Percentiles rank a stretch among this genome's conserved stretches.
phyloP scores from a whole-genome alignment of 495 filamentous ascomycete species.

The Pseudevernia furfuracea region DNA sequence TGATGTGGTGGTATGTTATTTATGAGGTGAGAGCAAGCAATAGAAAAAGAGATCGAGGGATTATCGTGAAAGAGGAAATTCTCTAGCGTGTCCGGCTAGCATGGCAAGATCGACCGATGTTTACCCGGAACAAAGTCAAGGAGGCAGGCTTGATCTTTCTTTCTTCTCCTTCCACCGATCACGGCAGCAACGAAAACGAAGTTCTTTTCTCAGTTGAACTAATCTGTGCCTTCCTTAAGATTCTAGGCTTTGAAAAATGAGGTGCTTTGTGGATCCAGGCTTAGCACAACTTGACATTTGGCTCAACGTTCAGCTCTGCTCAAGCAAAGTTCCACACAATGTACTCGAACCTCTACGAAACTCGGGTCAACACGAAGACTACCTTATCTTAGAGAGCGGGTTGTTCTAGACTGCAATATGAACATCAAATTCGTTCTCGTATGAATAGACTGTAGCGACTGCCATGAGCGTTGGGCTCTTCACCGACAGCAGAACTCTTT shows the following conservation, averaged over 20 bases:
- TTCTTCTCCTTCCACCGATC: not conserved
- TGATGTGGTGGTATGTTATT: not conserved
- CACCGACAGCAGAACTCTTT: not conserved
- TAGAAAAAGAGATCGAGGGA: constrained; percentile 17
- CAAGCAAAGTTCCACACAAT: not conserved
- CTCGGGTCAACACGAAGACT: no score
- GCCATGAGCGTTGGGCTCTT: no score
- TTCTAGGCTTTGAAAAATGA: no score
- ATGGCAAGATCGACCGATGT: constrained; percentile 10
- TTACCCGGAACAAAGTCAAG: not conserved
- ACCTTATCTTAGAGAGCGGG: no score
- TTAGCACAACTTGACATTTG: no score
- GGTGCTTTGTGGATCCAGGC: no score
- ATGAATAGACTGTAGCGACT: not conserved
- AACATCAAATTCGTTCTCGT: not conserved
- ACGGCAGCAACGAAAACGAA: not conserved
- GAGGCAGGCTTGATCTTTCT: not conserved
- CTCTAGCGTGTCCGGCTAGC: constrained; percentile 15
- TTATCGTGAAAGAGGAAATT: constrained; percentile 13
- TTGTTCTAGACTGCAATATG: not conserved
- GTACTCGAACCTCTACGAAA: no score
- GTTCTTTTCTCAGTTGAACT: not conserved
- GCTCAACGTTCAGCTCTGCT: not conserved
- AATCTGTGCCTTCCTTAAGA: no score
- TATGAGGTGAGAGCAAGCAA: not conserved